phyloP scores from a whole-genome alignment of 371 early-diverging fungal genomes.

The Syncephalastrum sp. region DNA sequence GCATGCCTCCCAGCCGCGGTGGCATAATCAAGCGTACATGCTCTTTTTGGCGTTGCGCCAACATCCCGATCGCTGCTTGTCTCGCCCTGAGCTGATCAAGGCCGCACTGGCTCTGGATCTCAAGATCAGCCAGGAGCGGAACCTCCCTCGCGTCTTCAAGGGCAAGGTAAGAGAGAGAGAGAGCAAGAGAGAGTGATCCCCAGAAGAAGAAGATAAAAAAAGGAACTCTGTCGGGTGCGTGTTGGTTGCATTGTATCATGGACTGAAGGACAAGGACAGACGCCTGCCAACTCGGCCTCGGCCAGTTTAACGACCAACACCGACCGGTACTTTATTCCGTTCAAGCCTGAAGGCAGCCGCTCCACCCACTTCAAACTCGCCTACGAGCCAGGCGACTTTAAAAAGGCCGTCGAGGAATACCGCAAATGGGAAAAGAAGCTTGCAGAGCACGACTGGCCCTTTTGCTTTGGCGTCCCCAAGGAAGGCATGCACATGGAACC shows the following conservation, averaged over 20 bases:
- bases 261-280: constrained; percentile 35
- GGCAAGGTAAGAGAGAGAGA: constrained; percentile 67
- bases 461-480: constrained; percentile 65
- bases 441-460: constrained; percentile 73
- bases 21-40: constrained; percentile 86
- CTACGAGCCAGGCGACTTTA: constrained; percentile 74
- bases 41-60: constrained; percentile 76
- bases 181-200: not conserved
- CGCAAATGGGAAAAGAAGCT: constrained; percentile 71
- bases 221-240: too few relatives aligned
- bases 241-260: not conserved
- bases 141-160: constrained; percentile 73
- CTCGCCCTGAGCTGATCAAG: constrained; percentile 71
- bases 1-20: constrained; percentile 55
- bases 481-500: constrained; percentile 22
- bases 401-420: constrained; percentile 70
- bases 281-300: constrained; percentile 83
- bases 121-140: constrained; percentile 67
- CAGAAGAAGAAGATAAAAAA: too few relatives aligned
- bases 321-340: constrained; percentile 76
- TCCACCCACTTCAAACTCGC: constrained; percentile 74
- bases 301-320: constrained; percentile 78
- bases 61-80: constrained; percentile 59
- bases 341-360: constrained; percentile 66
- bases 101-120: constrained; percentile 72